Base-by-base conservation (phyloP, 106 monocot species). In the Phalaenopsis equestris region DNA sequence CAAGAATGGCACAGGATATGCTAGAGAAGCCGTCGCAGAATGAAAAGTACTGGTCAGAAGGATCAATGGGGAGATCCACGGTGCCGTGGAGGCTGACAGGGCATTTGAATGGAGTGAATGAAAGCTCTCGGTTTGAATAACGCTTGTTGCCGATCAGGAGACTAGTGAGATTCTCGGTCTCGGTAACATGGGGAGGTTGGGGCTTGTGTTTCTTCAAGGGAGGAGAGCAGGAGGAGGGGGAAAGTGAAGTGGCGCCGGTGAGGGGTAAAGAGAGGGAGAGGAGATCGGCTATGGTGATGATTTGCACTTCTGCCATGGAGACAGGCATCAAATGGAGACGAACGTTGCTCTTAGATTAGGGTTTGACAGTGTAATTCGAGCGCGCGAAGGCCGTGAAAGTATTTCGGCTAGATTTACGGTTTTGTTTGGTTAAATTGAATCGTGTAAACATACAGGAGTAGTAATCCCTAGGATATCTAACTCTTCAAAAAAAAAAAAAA, bases 251-350 rank as follows among this genome's bases (percentile, higher is more conserved):
- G 56, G 90, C 73, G 72, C 92, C 92, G 77, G 83, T 79, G 76
- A 88, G 41, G 55, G 93, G 93, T 8, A 57, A 75, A 16, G 84
- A 82, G 67, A 83, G 75, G 56, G 48, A 68, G 43, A 93, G 64
- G 75, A 93, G 93, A 16, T 93, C 87, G 78, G 90, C 73, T 38
- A 93, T 21, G 76, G 90, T 79, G 79, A 92, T 39, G 81, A 42
- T 74, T 3, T 4, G 77, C 61, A 21, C 21, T 61, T 21, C 61
- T 61, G 61, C 21, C 61, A 61, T 61, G 5, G 18, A 61, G 4
- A 61, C n/a, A 61, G 52, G 52, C 12, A 52, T 52, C 52, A 14
- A 52, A 52, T 12, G 52, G 12, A 52, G 52, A 2, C 12, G 10
- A 12, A 30, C 30, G 30, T 30, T 30, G 30, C 30, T 14, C 14